Conservation (phyloP, 192 early-diverging fungal species). For the Coemansia sp. region DNA sequence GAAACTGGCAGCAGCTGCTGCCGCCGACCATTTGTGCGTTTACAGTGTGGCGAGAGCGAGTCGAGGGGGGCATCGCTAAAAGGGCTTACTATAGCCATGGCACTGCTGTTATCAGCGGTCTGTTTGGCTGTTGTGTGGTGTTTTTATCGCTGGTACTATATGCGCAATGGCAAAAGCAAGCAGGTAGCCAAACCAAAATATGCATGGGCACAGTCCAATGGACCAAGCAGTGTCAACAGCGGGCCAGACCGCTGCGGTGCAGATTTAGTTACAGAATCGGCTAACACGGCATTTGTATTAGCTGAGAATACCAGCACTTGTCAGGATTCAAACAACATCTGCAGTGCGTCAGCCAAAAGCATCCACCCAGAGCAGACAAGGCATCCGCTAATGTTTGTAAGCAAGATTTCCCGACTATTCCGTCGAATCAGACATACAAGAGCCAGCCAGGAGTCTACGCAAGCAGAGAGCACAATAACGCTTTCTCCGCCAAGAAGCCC, state of each 20-base stretch:
- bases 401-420: background rate
- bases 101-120: conserved; percentile 5
- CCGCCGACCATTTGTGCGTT: conserved; percentile 3
- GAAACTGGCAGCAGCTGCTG: conserved; percentile 10
- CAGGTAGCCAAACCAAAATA: background rate
- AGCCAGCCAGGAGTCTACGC: background rate
- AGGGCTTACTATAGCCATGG: conserved; percentile 14
- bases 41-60: conserved; percentile 1
- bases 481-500: background rate
- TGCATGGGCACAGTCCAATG: background rate
- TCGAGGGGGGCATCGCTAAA: background rate
- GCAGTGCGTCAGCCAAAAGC: background rate
- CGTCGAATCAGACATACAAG: background rate
- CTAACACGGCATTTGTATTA: background rate
- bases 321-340: background rate
- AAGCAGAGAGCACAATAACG: background rate
- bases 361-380: background rate
- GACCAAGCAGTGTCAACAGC: background rate
- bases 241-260: background rate
- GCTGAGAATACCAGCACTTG: background rate
- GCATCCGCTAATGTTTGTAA: background rate
- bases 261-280: background rate
- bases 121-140: conserved; percentile 15
- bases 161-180: background rate
- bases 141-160: conserved; percentile 11